Evolutionary conservation across 306 rosid species (phyloP), one percentile per base, ranked within the genome.

Genomic region (Castanopsis chinensis): DNA sequence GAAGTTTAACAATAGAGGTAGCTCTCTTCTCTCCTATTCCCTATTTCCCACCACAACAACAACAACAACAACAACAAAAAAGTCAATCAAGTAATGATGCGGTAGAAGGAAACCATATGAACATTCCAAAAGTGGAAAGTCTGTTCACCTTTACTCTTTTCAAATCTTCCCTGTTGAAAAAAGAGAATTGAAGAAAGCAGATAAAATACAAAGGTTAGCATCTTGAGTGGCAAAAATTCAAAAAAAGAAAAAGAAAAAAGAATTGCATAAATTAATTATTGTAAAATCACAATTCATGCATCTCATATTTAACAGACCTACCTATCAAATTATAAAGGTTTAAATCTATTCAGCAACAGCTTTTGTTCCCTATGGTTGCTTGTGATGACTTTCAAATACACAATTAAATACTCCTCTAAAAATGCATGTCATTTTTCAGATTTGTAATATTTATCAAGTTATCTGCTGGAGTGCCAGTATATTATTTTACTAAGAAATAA

Each of bases 1-100:
- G 97, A 41, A 89, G 87, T 83, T 90, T 73, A 52, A 94, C 88
- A 74, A 94, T 90, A 69, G 11, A 85, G 30, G 89, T 83, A 67
- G 97, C 95, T 80, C 99, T 89, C 81, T 89, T 94, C 86, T 94
- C 97, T n/a, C 99, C 97, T 67, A 94, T 92, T 28, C 97, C 97
- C 99, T 94, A 28, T 27, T 8, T 41, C 45, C n/a, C n/a, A n/a
- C 45, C 45, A 53, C n/a, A n/a, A n/a, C n/a, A n/a, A n/a, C n/a
- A n/a, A n/a, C n/a, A n/a, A n/a, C n/a, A n/a, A n/a, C n/a, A 12
- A 13, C 6, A 64, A 33, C n/a, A 13, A 63, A 43, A 51, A 52
- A 43, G 6, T 51, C 45, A 20, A 60, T 21, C 79, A 63, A 51
- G 51, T 74, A 81, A 0, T 55, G 18, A 53, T 6, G 64, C 59